These are phyloP conservation scores for Penicillium waksmanii DNA, from an alignment of 495 filamentous ascomycete genomes.

Conservation along the genomic window DNA sequence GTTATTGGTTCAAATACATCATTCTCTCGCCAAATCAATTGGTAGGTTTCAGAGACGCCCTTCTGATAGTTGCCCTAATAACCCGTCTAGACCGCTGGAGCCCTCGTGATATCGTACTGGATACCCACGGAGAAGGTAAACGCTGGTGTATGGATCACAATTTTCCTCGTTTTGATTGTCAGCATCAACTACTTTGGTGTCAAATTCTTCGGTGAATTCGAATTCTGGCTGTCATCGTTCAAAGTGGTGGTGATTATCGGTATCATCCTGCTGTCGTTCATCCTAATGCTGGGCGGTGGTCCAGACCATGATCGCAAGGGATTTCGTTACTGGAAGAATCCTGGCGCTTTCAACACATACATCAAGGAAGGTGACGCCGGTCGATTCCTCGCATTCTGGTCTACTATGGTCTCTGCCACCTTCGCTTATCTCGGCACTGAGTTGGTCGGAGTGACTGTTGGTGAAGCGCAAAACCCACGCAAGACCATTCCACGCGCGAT, in stretches of 20 bases:
- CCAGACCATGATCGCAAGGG: conserved; percentile 71
- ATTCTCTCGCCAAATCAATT: conserved; percentile 83
- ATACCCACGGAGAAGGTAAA: conserved; percentile 42
- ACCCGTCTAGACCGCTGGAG: conserved; percentile 60
- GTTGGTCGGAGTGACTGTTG: conserved; percentile 71
- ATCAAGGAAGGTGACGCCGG: conserved; percentile 46
- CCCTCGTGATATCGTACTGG: conserved; percentile 81
- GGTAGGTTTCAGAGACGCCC: background rate
- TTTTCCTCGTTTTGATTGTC: conserved; percentile 57
- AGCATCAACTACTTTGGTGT: conserved; percentile 63
- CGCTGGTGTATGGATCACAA: conserved; percentile 57
- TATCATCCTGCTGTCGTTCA: conserved; percentile 66
- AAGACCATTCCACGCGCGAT: conserved; percentile 77
- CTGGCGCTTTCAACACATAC: conserved; percentile 60
- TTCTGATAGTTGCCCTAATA: too few relatives aligned
- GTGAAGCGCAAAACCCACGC: conserved; percentile 76
- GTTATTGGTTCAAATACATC: conserved; percentile 67
- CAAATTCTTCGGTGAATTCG: conserved; percentile 75
- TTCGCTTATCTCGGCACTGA: conserved; percentile 89
- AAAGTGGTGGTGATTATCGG: conserved; percentile 76
- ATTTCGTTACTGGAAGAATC: conserved; percentile 78
- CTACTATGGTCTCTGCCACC: conserved; percentile 73
- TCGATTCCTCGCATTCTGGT: conserved; percentile 77
- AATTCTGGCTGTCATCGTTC: conserved; percentile 79
- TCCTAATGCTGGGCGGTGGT: conserved; percentile 74